Evolutionary conservation across 106 monocot genomes (phyloP), one percentile per base, ranked within the genome.

Genomic region (Dendrobium catenatum): DNA sequence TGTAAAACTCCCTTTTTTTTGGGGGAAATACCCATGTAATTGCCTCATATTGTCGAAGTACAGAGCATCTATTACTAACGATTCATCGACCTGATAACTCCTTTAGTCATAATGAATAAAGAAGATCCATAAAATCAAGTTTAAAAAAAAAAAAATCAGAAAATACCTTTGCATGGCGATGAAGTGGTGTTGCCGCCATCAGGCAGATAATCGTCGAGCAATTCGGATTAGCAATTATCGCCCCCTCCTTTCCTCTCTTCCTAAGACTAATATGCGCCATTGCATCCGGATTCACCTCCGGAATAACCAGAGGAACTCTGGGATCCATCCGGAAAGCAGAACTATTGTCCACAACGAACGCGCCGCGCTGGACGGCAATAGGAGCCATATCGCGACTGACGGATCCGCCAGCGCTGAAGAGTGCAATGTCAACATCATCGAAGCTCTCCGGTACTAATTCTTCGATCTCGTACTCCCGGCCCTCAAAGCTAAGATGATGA

Each of bases 201-300:
- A 98, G 75, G 81, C 94, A 98, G 64, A 98, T 98, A 72, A 98
- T 98, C 16, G 93, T 98, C 1, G 98, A 98, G 49, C 98, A 98
- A 82, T 98, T 98, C 13, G 98, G 98, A 84, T 95, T 98, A 2
- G 98, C 92, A 74, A 98, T 87, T 15, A 98, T 59, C 37, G 89
- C 91, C 22, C 98, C 98, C 55, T 94, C 85, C 13, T 87, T 88
- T 20, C 61, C 72, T 49, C 87, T 88, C 68, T 85, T 83, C 68
- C 83, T 83, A 20, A 95, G 48, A 80, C 73, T 88, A 4, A 93
- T 79, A 79, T 89, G 83, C 72, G 66, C 85, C 92, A 95, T 98
- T 2, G 97, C 94, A 47, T 91, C 94, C 8, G 92, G 79, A 54
- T 98, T 98, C 73, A 97, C 97, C 87, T 97, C 97, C 29, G 94